phyloP scores from a whole-genome alignment of 257 asterid genomes.

The Solanum chaucha region DNA sequence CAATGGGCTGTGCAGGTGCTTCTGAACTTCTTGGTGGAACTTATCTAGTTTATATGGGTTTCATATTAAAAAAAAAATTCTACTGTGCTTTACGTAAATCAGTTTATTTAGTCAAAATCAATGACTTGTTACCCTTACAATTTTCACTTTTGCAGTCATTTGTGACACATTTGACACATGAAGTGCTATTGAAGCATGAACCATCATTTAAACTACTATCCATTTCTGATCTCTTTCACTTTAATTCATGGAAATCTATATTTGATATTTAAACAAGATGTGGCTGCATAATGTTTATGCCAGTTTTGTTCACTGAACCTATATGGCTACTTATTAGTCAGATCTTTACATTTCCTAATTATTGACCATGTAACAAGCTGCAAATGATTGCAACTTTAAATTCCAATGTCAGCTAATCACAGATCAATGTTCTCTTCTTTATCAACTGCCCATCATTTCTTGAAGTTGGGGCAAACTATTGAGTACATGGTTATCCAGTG shows the following conservation, averaged over 20 bases:
- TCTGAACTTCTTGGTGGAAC: constrained; percentile 1
- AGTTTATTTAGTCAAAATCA: background rate
- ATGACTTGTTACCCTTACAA: background rate
- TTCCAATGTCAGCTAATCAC: background rate
- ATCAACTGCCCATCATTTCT: background rate
- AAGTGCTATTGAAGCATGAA: background rate
- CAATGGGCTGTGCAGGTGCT: constrained; percentile 89
- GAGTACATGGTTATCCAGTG: background rate
- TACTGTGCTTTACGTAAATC: background rate
- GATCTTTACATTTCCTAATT: background rate
- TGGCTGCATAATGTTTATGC: background rate
- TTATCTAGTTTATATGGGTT: background rate
- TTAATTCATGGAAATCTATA: background rate
- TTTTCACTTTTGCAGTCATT: background rate
- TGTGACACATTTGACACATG: background rate
- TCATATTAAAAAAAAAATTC: background rate
- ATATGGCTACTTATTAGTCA: background rate
- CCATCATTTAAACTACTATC: background rate
- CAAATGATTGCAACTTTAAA: background rate
- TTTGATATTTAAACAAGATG: background rate
- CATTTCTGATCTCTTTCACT: background rate
- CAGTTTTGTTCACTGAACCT: background rate
- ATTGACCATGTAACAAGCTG: background rate
- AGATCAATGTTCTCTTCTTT: background rate
- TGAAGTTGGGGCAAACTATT: background rate